phyloP scores from a whole-genome alignment of 2,329 filamentous ascomycete species.

The Aspergillus brasiliensis region DNA sequence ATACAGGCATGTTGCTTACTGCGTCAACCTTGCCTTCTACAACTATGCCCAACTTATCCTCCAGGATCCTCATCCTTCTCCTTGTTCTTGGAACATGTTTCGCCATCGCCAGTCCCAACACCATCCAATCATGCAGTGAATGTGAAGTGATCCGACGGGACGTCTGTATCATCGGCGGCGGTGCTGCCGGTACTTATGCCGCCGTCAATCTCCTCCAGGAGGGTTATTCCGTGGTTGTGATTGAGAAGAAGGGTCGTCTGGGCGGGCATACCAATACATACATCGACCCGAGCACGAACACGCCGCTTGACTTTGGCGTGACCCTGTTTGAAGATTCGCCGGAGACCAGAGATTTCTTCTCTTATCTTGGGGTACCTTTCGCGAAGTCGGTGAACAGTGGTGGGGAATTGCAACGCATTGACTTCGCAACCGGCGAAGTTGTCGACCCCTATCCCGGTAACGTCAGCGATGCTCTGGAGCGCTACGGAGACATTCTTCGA shows the following conservation, averaged over 20 bases:
- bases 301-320: slow-evolving; percentile 33
- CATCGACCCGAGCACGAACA: slow-evolving; percentile 20
- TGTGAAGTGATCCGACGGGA: slow-evolving; percentile 22
- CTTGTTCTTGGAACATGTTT: neutral
- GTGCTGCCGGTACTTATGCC: slow-evolving; percentile 32
- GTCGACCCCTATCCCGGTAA: slow-evolving; percentile 17
- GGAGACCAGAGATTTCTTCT: slow-evolving; percentile 25
- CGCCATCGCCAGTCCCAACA: neutral
- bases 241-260: slow-evolving; percentile 29
- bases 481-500: slow-evolving; percentile 18
- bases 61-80: neutral
- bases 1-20: no score
- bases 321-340: slow-evolving; percentile 26
- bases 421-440: slow-evolving; percentile 27
- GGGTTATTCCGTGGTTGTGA: slow-evolving; percentile 27
- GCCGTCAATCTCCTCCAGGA: slow-evolving; percentile 30
- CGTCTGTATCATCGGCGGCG: slow-evolving; percentile 34
- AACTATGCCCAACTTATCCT: neutral
- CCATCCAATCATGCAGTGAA: neutral
- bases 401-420: slow-evolving; percentile 3
- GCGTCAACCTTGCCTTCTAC: no score
- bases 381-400: neutral
- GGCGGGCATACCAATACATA: slow-evolving; percentile 33
- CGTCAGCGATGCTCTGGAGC: slow-evolving; percentile 10
- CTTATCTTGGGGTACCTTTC: slow-evolving; percentile 22